These are phyloP conservation scores for Pseudocercospora fuligena DNA, from an alignment of 2,329 filamentous ascomycete species.

Conservation along the genomic window DNA sequence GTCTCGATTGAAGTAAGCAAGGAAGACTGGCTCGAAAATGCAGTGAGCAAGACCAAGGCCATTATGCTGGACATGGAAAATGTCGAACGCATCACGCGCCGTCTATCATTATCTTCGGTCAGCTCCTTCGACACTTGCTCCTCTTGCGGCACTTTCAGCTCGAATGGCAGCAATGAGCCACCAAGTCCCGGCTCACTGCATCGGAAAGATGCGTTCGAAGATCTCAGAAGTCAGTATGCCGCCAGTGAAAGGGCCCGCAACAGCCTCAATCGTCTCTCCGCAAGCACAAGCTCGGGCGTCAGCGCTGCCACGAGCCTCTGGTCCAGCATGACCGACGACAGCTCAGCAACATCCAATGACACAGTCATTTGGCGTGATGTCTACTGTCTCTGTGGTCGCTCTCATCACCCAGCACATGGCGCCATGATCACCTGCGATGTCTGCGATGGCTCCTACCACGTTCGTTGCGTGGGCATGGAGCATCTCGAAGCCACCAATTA, in stretches of 20 bases:
- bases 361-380: constrained; percentile 3
- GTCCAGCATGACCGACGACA: not conserved
- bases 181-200: not conserved
- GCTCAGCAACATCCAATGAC: not conserved
- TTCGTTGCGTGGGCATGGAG: constrained; percentile 10
- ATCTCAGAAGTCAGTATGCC: not conserved
- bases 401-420: constrained; percentile 8
- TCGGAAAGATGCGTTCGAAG: not conserved
- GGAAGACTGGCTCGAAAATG: not conserved
- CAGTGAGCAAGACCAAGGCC: not conserved
- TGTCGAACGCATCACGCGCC: not conserved
- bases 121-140: not conserved
- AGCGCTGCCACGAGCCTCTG: not conserved
- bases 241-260: not conserved
- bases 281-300: not conserved
- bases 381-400: constrained; percentile 11
- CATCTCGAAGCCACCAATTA: constrained; percentile 2
- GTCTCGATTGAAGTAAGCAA: not conserved
- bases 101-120: not conserved
- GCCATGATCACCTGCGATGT: constrained; percentile 9
- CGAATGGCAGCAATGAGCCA: not conserved
- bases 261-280: not conserved
- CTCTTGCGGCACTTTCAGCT: not conserved
- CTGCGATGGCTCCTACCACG: constrained; percentile 11
- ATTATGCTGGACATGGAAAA: constrained; percentile 1